Evolutionary conservation across 257 asterid genomes (phyloP).

Genomic region (Solanum clarkiae): DNA sequence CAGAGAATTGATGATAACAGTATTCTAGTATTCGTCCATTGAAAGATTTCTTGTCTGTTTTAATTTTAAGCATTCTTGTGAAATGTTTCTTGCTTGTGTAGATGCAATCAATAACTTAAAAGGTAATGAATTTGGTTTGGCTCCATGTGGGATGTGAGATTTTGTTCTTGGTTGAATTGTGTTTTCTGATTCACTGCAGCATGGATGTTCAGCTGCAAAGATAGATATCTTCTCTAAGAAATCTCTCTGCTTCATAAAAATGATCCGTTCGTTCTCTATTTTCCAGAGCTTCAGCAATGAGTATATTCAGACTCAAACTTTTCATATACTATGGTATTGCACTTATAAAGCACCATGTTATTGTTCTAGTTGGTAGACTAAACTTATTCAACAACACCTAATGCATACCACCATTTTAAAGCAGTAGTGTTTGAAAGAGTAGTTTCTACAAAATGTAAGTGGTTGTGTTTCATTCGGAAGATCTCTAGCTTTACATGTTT

Average conservation of each 20-base stretch:
- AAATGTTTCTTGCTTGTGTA: not conserved
- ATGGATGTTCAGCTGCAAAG: not conserved
- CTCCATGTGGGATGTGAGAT: not conserved
- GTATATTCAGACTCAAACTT: not conserved
- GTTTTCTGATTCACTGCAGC: not conserved
- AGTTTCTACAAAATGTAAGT: not conserved
- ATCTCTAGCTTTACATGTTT: not conserved
- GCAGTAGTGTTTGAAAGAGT: not conserved
- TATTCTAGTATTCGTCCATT: conserved; percentile 35
- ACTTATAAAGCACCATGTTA: not conserved
- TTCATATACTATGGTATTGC: not conserved
- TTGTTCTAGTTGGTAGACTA: not conserved
- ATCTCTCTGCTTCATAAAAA: not conserved
- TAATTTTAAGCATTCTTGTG: not conserved
- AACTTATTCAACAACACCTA: not conserved
- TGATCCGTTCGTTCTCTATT: not conserved
- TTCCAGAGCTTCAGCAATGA: not conserved
- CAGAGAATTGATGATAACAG: conserved; percentile 36
- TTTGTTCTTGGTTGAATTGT: not conserved
- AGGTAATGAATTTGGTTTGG: not conserved
- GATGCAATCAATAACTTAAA: not conserved
- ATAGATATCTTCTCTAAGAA: not conserved
- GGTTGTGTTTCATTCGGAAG: not conserved
- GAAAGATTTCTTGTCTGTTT: not conserved
- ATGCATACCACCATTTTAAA: not conserved